Percentiles rank a stretch among this genome's conserved stretches.
Conservation (phyloP, 495 filamentous ascomycete genomes). For the Lophiotrema nucula region DNA sequence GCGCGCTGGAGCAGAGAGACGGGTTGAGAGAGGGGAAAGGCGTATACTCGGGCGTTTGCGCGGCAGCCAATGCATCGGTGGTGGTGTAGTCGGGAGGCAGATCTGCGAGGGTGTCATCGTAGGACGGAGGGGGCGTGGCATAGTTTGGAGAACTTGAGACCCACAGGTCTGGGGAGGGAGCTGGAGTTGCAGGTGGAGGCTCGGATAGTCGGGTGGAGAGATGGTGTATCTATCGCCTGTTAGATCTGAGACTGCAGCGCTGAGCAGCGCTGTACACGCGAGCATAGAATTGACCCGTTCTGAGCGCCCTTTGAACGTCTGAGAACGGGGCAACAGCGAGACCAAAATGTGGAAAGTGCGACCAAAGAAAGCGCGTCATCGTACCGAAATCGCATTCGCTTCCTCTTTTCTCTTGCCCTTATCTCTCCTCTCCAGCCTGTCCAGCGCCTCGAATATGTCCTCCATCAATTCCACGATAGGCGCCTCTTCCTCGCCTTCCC, state of each 20-base stretch:
- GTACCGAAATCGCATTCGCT: constrained; percentile 24
- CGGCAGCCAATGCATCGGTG: constrained; percentile 37
- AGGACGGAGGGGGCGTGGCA: constrained; percentile 31
- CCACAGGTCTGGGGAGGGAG: constrained; percentile 21
- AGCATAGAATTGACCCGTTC: too few species aligned
- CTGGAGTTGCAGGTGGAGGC: constrained; percentile 21
- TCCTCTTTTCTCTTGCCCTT: constrained; percentile 1
- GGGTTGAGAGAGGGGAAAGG: constrained; percentile 30
- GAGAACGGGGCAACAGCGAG: background rate
- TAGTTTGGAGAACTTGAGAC: constrained; percentile 2
- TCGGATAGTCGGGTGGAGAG: constrained; percentile 22
- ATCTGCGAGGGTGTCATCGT: constrained; percentile 38
- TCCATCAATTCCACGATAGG: constrained; percentile 25
- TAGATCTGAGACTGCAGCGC: background rate
- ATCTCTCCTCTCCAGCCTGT: constrained; percentile 14
- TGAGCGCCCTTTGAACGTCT: background rate
- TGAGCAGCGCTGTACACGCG: background rate
- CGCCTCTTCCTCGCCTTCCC: constrained; percentile 7
- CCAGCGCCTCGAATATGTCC: constrained; percentile 24
- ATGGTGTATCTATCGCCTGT: constrained; percentile 27
- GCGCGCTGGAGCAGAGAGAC: constrained; percentile 24
- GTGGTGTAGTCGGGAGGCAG: constrained; percentile 40
- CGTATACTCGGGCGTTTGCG: constrained; percentile 24
- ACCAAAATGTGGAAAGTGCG: background rate
- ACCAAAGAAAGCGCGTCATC: constrained; percentile 24